Base-by-base conservation (phyloP, 2,329 filamentous ascomycete species). In the Aspergillus aculeatinus region DNA sequence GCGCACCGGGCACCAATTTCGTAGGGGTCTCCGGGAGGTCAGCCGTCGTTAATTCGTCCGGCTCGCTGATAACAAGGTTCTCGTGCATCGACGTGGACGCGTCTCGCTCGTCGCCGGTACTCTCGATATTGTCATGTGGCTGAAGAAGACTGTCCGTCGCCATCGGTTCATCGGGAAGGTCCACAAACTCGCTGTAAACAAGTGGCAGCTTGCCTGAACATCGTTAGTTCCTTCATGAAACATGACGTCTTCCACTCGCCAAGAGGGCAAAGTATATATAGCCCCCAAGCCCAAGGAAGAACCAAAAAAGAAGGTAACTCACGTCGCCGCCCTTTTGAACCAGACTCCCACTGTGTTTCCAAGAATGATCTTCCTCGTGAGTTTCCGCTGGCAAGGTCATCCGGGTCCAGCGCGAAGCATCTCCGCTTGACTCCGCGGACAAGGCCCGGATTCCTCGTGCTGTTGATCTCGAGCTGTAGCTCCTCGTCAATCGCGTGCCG, bases 281-380 rank as follows among this genome's bases (percentile, higher is more conserved):
- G 39, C 14, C 14, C 39, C 14, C 39, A 44, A 44, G 11, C 14
- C 39, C 39, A 39, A 25, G 23, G 54, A 50, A 35, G 19, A 49
- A 42, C 19, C 44, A 35, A 49, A 21, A 2, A 9, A 10, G 47
- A 31, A 23, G 23, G 23, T 23, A 23, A 44, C 57, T 60, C 51
- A 77, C 74, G 72, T 70, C 66, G 63, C 57, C 71, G 70, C 19
- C 67, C 66, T 21, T 67, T 65, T 7, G 60, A 64, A 39, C 76
- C 73, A 39, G 67, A 66, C 60, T 77, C 76, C 74, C 76, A 77
- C 58, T 76, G 77, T 3, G 76, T 79, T 62, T 78, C 76, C 16
- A 77, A 66, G 61, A 78, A 77, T 19, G 74, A 76, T 27, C 69
- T 67, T 35, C 69, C 71, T 35, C 69, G 65, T 52, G 39, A 44